Base-by-base conservation (phyloP, 495 filamentous ascomycete species). In the Penicillium goetzii region DNA sequence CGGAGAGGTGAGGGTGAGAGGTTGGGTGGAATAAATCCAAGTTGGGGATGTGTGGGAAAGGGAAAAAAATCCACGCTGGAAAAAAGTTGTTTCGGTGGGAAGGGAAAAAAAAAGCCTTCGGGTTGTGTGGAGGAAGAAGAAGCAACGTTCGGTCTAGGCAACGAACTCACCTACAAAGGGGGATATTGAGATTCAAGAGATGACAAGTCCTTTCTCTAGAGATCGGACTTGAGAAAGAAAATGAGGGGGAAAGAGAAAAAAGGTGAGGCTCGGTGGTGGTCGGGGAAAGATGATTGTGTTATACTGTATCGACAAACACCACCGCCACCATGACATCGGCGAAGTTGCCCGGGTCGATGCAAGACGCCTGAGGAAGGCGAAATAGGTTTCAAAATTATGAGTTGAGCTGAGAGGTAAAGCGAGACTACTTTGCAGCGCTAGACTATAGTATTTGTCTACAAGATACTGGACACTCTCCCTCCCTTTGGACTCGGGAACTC, bases 71-170 rank as follows among this genome's bases (percentile, higher is more conserved):
- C 58, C 63, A 60, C 40, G 17, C 36, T 60, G 64, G 59, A 67
- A 66, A 70, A 70, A 70, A 65, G 63, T 71, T 61, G 61, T 66
- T 68, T 71, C 68, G 68, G 69, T 23, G 53, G 53, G 21, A 40
- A 38, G 10, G 17, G 15, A 25, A 40, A 40, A 26, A 40, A 56
- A 28, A 56, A 26, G 34, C 33, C 26, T 30, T 53, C 15, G 25
- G 50, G 50, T 7, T 3, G 5, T 32, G n/a, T 4, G n/a, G 52
- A 14, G n/a, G 32, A 34, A 17, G 51, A 34, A 55, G 52, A 47
- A 47, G 43, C 43, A 47, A 47, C 41, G 41, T 43, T 4, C 45
- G 23, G 45, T 14, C 17, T 12, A 21, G n/a, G 53, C 33, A n/a
- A 36, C 53, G 43, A 38, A 60, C 50, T 55, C 23, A 51, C 19